Evolutionary conservation across 108 stramenopile genomes (phyloP), one percentile per base, ranked within the genome.

Genomic region (Hondaea fermentalgiana): DNA sequence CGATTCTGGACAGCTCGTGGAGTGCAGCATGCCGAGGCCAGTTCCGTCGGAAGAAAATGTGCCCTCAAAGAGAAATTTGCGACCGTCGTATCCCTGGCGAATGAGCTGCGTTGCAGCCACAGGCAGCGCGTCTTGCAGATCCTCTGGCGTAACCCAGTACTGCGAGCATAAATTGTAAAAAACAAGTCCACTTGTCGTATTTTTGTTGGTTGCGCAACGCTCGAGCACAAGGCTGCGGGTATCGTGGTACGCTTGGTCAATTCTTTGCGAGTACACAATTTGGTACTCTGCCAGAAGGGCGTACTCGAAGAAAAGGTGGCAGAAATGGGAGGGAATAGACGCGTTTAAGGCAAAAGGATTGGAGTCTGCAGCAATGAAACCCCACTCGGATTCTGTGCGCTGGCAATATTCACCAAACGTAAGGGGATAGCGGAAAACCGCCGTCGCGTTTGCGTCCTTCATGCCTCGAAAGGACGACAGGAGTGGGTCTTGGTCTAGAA

Each of bases 391-490:
- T 17, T 53, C n/a, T 47, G 76, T 83, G 17, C 51, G 51, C 6
- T 12, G 12, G 51, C 76, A 83, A 35, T 83, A 83, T 35, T 83
- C 49, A 35, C 76, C 76, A 2, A 83, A 83, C 14, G 76, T 83
- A 1, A 83, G 76, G 6, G 76, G 49, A 17, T 83, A 53, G 0
- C 76, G 45, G 4, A 83, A 83, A 12, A 83, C 51, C 3, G 49
- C 51, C 10, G 76, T 83, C 19, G 76, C n/a, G 23, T 83, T 83
- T 28, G 51, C 76, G 16, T 23, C 23, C 51, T 47, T 83, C 76
- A 83, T 83, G n/a, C 76, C 76, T 12, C 76, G 76, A 53, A 83
- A 83, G 0, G 76, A 83, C 16, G 76, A 55, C n/a, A 83, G 76
- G 12, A 6, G 12, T 3, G 76, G 76, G n/a, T 53, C 45, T 35